phyloP scores from a whole-genome alignment of 441 rosid genomes.

The Biscutella laevigata region DNA sequence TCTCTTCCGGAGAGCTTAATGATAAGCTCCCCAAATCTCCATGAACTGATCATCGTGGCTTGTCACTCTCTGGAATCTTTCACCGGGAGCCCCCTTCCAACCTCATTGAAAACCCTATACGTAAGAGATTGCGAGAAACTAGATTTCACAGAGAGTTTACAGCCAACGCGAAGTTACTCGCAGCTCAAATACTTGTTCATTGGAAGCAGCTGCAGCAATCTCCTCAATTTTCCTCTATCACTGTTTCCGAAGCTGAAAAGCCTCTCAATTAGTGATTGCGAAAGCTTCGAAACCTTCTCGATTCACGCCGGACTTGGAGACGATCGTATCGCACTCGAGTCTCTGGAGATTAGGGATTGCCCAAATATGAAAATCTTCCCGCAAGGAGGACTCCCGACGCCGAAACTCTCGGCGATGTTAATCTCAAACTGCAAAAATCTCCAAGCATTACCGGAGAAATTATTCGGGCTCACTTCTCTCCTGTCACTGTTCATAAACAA shows the following conservation, averaged over 20 bases:
- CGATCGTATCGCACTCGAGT: constrained; percentile 25
- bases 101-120: constrained; percentile 21
- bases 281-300: constrained; percentile 30
- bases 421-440: constrained; percentile 28
- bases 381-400: constrained; percentile 28
- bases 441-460: constrained; percentile 26
- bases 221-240: constrained; percentile 26
- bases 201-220: constrained; percentile 24
- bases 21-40: constrained; percentile 19
- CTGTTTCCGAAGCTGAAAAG: constrained; percentile 30
- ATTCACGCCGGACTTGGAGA: constrained; percentile 23
- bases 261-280: constrained; percentile 26
- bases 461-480: constrained; percentile 26
- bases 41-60: constrained; percentile 17
- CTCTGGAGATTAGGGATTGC: constrained; percentile 29
- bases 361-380: constrained; percentile 30
- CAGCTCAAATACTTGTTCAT: constrained; percentile 24
- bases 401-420: constrained; percentile 20
- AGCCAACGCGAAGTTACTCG: constrained; percentile 19
- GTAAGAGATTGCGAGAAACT: constrained; percentile 26
- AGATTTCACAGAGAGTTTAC: constrained; percentile 18
- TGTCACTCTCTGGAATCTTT: constrained; percentile 19
- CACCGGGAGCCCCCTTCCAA: constrained; percentile 15
- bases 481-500: constrained; percentile 10
- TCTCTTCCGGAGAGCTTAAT: constrained; percentile 20